A percentile compares a stretch with the other conserved stretches of the same genome.
phyloP scores from a whole-genome alignment of 2,329 filamentous ascomycete genomes.

The Curvularia eragrostidis region DNA sequence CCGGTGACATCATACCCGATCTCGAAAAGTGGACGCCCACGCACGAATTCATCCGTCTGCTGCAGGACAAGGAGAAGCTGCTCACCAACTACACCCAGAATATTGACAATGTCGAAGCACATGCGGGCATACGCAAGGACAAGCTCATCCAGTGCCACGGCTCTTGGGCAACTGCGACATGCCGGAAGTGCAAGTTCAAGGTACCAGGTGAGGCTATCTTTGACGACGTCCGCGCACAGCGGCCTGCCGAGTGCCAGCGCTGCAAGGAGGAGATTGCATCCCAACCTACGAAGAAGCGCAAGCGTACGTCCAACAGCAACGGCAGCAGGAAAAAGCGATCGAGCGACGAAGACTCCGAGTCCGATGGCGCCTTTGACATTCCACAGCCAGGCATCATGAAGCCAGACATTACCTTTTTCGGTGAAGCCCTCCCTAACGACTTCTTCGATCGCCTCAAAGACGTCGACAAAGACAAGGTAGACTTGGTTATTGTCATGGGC shows the following conservation, averaged over 20 bases:
- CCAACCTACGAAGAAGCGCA: conserved; percentile 60
- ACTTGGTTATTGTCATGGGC: conserved; percentile 94
- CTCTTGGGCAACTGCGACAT: conserved; percentile 91
- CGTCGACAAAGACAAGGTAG: conserved; percentile 78
- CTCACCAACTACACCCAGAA: conserved; percentile 99
- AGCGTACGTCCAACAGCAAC: conserved; percentile 57
- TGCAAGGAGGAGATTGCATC: conserved; percentile 67
- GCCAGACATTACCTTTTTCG: conserved; percentile 98
- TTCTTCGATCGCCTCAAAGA: conserved; percentile 84
- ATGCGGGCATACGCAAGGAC: conserved; percentile 79
- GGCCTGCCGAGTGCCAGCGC: conserved; percentile 76
- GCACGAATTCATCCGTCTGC: conserved; percentile 88
- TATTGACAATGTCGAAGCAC: conserved; percentile 92
- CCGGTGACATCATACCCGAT: conserved; percentile 85
- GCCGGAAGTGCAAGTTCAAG: conserved; percentile 78
- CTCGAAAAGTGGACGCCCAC: conserved; percentile 86
- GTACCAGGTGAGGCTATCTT: conserved; percentile 80
- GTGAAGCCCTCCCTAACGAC: conserved; percentile 82
- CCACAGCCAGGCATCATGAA: conserved; percentile 82
- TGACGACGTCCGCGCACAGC: conserved; percentile 75
- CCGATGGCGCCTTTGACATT: conserved; percentile 68
- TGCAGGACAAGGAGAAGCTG: conserved; percentile 87
- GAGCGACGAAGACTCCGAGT: conserved; percentile 61
- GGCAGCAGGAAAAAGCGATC: conserved; percentile 55
- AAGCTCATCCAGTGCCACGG: conserved; percentile 97